phyloP scores from a whole-genome alignment of 2,329 filamentous ascomycete genomes.

The Ceratocystis lukuohia region DNA sequence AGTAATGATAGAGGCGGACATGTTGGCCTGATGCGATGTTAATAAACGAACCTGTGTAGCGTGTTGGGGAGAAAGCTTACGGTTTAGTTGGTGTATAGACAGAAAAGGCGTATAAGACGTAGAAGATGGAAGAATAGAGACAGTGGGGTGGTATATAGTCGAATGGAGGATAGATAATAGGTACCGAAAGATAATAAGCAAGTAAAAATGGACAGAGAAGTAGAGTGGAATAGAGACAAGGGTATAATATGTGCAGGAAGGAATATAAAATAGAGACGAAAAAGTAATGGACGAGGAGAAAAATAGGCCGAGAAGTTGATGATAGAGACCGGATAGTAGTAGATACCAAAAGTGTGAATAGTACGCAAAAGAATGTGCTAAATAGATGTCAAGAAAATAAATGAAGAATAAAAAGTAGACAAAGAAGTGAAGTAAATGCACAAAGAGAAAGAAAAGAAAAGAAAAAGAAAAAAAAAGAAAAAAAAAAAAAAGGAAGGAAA shows the following conservation, averaged over 20 bases:
- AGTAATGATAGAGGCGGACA: background rate
- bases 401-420: background rate
- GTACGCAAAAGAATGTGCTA: background rate
- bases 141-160: background rate
- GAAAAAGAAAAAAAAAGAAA: background rate
- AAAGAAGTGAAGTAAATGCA: background rate
- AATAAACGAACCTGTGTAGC: background rate
- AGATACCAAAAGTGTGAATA: background rate
- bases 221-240: background rate
- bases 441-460: background rate
- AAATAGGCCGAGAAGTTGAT: background rate
- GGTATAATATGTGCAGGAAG: background rate
- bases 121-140: background rate
- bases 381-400: background rate
- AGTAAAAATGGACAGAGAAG: background rate
- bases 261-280: background rate
- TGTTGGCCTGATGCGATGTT: background rate
- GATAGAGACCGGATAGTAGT: background rate
- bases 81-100: background rate
- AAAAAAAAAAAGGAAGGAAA: background rate
- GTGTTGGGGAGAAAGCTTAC: background rate
- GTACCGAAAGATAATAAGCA: background rate
- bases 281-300: background rate
- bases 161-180: background rate
- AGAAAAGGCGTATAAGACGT: background rate